Conservation (phyloP, 768 basidiomycete species). For the Hericium coralloides region DNA sequence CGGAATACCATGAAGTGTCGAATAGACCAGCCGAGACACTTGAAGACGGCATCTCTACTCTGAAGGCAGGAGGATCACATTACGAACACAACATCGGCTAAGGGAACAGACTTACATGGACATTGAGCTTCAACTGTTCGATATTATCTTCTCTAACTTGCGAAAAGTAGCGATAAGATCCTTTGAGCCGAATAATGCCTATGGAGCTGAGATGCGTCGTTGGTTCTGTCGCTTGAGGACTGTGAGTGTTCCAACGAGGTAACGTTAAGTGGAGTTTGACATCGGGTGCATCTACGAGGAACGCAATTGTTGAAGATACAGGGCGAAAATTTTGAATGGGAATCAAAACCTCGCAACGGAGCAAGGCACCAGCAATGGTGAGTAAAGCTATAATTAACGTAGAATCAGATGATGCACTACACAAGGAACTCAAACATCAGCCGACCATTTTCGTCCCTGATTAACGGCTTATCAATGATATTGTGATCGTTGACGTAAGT, state of each 20-base stretch:
- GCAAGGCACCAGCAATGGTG: conserved; percentile 46
- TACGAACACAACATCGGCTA: conserved; percentile 1
- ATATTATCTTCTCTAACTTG: conserved; percentile 60
- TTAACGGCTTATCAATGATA: conserved; percentile 83
- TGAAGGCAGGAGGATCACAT: conserved; percentile 18
- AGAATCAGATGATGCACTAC: background rate
- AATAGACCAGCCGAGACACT: conserved; percentile 79
- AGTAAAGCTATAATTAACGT: conserved; percentile 51
- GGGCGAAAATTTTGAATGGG: conserved; percentile 69
- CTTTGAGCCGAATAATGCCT: conserved; percentile 46
- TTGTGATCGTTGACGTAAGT: conserved; percentile 93
- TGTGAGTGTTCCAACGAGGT: conserved; percentile 86
- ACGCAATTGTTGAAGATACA: conserved; percentile 55
- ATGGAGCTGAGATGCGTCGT: conserved; percentile 57
- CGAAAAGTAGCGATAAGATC: conserved; percentile 68
- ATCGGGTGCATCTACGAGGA: conserved; percentile 52
- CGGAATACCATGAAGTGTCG: conserved; percentile 82
- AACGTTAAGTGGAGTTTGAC: conserved; percentile 52
- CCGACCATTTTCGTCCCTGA: conserved; percentile 77
- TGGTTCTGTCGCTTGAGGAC: conserved; percentile 51
- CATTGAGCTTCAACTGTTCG: conserved; percentile 65
- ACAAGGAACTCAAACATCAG: conserved; percentile 2
- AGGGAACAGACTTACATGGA: conserved; percentile 38
- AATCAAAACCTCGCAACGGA: conserved; percentile 46
- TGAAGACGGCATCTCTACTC: conserved; percentile 50